Conservation (phyloP, 2,329 filamentous ascomycete genomes). For the Phaeophleospora eucalypticola region DNA sequence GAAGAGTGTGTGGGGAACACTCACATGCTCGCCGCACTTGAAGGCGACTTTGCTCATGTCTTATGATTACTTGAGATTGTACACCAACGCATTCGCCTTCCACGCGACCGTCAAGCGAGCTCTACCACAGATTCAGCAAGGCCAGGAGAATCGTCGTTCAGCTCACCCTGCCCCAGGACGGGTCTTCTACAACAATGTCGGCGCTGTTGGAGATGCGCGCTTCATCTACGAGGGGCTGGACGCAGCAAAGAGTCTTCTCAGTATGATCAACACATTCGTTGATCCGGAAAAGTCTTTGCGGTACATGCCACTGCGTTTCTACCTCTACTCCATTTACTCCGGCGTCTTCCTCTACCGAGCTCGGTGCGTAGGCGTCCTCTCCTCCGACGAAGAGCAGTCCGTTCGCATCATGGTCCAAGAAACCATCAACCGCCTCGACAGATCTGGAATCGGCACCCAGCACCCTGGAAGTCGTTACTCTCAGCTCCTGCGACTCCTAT, state of each 20-base stretch:
- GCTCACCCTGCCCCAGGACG: constrained; percentile 17
- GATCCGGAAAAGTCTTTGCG: constrained; percentile 45
- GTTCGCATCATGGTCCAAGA: constrained; percentile 46
- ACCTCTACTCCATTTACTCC: constrained; percentile 47
- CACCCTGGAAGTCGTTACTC: constrained; percentile 47
- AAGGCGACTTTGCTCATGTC: constrained; percentile 66
- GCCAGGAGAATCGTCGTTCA: constrained; percentile 18
- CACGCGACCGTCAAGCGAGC: constrained; percentile 60
- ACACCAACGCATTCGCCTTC: constrained; percentile 72
- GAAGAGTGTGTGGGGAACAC: constrained; percentile 65
- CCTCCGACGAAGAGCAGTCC: constrained; percentile 44
- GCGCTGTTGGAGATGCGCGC: constrained; percentile 45
- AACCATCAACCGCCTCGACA: constrained; percentile 42
- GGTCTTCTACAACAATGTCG: constrained; percentile 49
- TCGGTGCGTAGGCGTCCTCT: constrained; percentile 46
- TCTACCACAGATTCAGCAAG: constrained; percentile 32
- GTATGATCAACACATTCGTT: constrained; percentile 49
- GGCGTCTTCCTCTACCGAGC: constrained; percentile 49
- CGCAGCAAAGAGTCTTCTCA: constrained; percentile 47
- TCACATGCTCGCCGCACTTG: constrained; percentile 62
- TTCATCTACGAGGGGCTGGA: constrained; percentile 51
- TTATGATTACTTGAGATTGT: constrained; percentile 68
- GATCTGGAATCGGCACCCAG: constrained; percentile 43
- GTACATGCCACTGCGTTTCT: constrained; percentile 48
- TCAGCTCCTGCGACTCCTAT: constrained; percentile 44